A percentile compares a stretch with the other conserved stretches of the same genome.
These are phyloP conservation scores for Meredithiella fracta DNA, from an alignment of 2,329 filamentous ascomycete species.

Conservation along the genomic window DNA sequence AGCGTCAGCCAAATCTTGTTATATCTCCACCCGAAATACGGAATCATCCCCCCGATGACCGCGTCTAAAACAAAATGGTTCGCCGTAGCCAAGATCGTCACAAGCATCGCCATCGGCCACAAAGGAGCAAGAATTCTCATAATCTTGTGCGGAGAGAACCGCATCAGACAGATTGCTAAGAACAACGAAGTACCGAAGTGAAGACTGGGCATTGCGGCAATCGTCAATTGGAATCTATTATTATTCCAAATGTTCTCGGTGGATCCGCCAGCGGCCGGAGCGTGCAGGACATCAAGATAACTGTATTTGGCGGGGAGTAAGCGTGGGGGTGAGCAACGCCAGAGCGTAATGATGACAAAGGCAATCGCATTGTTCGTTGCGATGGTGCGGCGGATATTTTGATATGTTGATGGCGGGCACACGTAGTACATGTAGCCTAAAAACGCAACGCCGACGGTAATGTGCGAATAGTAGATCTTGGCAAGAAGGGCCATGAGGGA, in stretches of 20 bases:
- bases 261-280: slow-evolving; percentile 17
- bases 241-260: slow-evolving; percentile 25
- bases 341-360: slow-evolving; percentile 30
- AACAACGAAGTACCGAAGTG: slow-evolving; percentile 29
- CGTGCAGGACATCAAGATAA: slow-evolving; percentile 30
- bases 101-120: slow-evolving; percentile 28
- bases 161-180: slow-evolving; percentile 21
- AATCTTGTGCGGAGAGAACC: slow-evolving; percentile 25
- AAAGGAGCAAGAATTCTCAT: slow-evolving; percentile 24
- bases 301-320: slow-evolving; percentile 30
- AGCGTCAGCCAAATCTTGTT: slow-evolving; percentile 19
- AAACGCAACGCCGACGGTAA: slow-evolving; percentile 29
- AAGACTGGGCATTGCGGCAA: slow-evolving; percentile 33
- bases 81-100: slow-evolving; percentile 26
- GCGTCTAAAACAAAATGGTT: slow-evolving; percentile 26
- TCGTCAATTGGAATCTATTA: slow-evolving; percentile 30
- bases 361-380: slow-evolving; percentile 32
- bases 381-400: slow-evolving; percentile 28
- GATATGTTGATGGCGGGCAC: slow-evolving; percentile 24
- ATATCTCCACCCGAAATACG: slow-evolving; percentile 22
- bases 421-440: slow-evolving; percentile 32
- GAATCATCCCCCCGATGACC: slow-evolving; percentile 21
- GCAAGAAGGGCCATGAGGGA: slow-evolving; percentile 26
- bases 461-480: slow-evolving; percentile 30
- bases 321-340: slow-evolving; percentile 32